Evolutionary conservation across 345 rosid genomes (phyloP), one percentile per base, ranked within the genome.

Genomic region (Hibiscus syriacus): DNA sequence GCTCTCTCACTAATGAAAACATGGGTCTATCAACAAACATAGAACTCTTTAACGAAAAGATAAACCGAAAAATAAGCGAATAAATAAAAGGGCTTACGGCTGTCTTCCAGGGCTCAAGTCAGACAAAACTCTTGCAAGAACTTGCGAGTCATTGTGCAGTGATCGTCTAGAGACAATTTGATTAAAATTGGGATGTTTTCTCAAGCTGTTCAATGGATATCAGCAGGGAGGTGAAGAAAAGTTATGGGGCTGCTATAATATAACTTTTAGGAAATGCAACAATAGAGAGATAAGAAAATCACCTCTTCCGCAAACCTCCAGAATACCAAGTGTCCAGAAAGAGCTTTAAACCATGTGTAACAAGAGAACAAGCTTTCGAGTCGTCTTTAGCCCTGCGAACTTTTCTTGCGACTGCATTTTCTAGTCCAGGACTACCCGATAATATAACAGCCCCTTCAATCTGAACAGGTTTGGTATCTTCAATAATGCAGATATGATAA

Each of bases 341-440:
- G 70, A 22, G 66, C 39, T 76, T 75, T 62, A 92, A 80, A 70
- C 96, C 97, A 79, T 86, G 70, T 20, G 75, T 77, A 41, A 81
- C 71, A 57, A 93, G 83, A 48, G 71, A 69, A 16, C 70, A 67
- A 41, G 98, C 89, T 39, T 8, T 55, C 17, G 71, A 83, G 70
- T 87, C 92, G 76, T 93, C 98, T 77, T 75, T 81, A 75, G 89
- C 94, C 67, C 78, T 70, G 57, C 92, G 92, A 63, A 84, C 54
- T 78, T 81, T 90, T 76, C 97, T 88, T 67, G 77, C 82, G 23
- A 63, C 65, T 36, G 54, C 66, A 73, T 83, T 83, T 54, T 76
- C 77, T 36, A 86, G 11, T 30, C 98, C 98, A 0, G 96, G 98
- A 79, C 97, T 90, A 59, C 98, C 98, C 5, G 98, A 93, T 74